phyloP scores from a whole-genome alignment of 345 rosid genomes.

The Lumnitzera littorea region DNA sequence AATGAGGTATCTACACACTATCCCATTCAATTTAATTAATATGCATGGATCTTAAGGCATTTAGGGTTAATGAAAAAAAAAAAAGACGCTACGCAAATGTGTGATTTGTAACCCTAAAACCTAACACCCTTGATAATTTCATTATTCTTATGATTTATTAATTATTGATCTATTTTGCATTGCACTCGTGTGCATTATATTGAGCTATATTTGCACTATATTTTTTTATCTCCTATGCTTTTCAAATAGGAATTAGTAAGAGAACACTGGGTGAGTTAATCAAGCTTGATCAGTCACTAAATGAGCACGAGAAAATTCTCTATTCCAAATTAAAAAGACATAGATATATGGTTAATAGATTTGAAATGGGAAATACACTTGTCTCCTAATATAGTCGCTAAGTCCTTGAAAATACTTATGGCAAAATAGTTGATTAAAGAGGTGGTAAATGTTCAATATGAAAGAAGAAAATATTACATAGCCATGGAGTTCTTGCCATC shows the following conservation, averaged over 20 bases:
- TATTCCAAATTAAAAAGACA: conserved; percentile 47
- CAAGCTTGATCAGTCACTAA: conserved; percentile 23
- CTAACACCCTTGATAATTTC: too few relatives aligned
- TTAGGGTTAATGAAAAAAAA: too few relatives aligned
- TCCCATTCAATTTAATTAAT: too few relatives aligned
- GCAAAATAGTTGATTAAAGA: conserved; percentile 48
- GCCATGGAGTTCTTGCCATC: conserved; percentile 63
- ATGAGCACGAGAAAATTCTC: conserved; percentile 43
- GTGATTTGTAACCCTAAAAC: too few relatives aligned
- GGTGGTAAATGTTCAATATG: conserved; percentile 52
- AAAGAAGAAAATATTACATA: conserved; percentile 42
- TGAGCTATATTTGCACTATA: too few relatives aligned
- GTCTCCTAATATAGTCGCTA: conserved; percentile 19
- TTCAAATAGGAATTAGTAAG: conserved; percentile 27
- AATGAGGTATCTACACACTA: too few relatives aligned
- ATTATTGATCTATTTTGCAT: too few relatives aligned
- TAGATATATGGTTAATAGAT: conserved; percentile 46
- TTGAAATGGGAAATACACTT: conserved; percentile 38
- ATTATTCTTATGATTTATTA: too few relatives aligned
- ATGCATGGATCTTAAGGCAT: too few relatives aligned
- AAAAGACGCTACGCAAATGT: too few relatives aligned
- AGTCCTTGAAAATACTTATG: conserved; percentile 36
- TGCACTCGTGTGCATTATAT: too few relatives aligned
- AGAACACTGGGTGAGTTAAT: conserved; percentile 43
- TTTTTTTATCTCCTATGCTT: too few relatives aligned